These are phyloP conservation scores for Glycine soja DNA, from an alignment of 306 rosid species.

Conservation along the genomic window DNA sequence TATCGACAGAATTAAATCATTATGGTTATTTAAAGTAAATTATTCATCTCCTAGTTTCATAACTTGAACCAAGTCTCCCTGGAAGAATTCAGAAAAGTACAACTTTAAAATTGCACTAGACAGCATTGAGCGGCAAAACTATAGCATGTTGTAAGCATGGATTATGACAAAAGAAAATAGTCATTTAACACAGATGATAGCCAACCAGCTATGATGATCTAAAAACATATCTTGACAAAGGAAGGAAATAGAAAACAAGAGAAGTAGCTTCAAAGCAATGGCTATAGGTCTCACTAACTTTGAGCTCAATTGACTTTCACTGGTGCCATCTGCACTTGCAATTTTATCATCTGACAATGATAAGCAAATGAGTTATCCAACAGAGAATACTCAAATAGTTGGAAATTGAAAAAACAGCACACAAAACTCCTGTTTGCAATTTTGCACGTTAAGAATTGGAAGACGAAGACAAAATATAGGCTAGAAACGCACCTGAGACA, in stretches of 20 bases:
- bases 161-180: constrained; percentile 10
- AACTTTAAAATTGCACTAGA: constrained; percentile 10
- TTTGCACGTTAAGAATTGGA: constrained; percentile 12
- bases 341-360: constrained; percentile 53
- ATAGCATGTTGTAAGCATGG: constrained; percentile 23
- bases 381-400: constrained; percentile 25
- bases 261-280: constrained; percentile 28
- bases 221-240: constrained; percentile 5
- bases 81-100: constrained; percentile 2
- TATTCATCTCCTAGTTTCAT: constrained; percentile 30
- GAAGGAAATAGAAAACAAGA: constrained; percentile 25
- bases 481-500: constrained; percentile 60
- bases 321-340: constrained; percentile 43
- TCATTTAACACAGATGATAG: background rate
- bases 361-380: constrained; percentile 24
- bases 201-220: too few species aligned
- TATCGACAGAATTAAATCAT: constrained; percentile 25
- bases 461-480: constrained; percentile 2
- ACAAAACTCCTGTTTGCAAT: background rate
- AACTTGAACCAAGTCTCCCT: constrained; percentile 5
- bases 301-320: constrained; percentile 53
- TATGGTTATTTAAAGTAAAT: constrained; percentile 10
- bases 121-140: constrained; percentile 17
- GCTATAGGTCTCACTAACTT: constrained; percentile 57
- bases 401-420: constrained; percentile 26